Evolutionary conservation across 2,329 filamentous ascomycete genomes (phyloP).

Genomic region (Pezicula rhizophila): DNA sequence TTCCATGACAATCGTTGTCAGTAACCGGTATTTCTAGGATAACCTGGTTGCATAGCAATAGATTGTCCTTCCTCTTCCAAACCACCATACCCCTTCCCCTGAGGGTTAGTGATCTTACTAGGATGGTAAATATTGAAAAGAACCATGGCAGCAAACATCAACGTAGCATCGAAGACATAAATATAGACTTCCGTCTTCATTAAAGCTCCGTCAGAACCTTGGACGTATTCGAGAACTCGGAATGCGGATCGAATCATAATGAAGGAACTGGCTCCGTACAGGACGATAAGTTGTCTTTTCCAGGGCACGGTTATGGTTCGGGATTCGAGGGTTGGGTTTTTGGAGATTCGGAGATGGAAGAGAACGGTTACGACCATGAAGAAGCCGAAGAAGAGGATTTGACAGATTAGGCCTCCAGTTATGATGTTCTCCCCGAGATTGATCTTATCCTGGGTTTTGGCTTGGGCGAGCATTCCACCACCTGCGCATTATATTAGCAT

Average conservation of each 20-base stretch:
- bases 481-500: slow-evolving; percentile 6
- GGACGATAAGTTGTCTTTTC: slow-evolving; percentile 31
- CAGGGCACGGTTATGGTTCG: slow-evolving; percentile 7
- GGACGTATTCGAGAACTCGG: slow-evolving; percentile 38
- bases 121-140: slow-evolving; percentile 31
- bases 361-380: slow-evolving; percentile 38
- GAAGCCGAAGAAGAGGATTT: slow-evolving; percentile 43
- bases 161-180: slow-evolving; percentile 36
- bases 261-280: slow-evolving; percentile 35
- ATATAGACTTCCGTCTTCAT: slow-evolving; percentile 35
- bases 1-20: neutral
- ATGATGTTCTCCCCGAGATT: slow-evolving; percentile 36
- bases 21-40: neutral
- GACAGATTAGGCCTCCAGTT: slow-evolving; percentile 40
- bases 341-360: slow-evolving; percentile 36
- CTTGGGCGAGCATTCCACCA: slow-evolving; percentile 23
- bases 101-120: slow-evolving; percentile 4
- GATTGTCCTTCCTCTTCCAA: neutral
- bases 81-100: neutral
- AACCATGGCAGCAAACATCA: slow-evolving; percentile 33
- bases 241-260: slow-evolving; percentile 40
- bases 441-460: slow-evolving; percentile 11
- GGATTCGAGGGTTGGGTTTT: slow-evolving; percentile 17
- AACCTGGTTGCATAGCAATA: neutral
- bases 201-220: slow-evolving; percentile 35